These are phyloP conservation scores for Eragrostis curvula DNA, from an alignment of 176 grass and related monocot species.

Conservation along the genomic window DNA sequence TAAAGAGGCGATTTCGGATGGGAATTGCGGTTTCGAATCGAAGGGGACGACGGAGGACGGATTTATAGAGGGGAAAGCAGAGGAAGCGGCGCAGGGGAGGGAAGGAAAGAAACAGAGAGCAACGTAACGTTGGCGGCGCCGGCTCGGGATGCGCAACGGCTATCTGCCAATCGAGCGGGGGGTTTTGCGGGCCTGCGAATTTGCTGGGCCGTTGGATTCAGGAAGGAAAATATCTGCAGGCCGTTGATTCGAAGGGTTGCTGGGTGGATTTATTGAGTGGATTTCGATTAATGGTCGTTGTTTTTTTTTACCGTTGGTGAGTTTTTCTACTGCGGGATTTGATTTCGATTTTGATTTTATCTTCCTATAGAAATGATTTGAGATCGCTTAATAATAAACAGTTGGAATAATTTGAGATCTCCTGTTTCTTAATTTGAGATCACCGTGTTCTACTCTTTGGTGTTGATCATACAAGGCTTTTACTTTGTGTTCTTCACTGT, in stretches of 20 bases:
- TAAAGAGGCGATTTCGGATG: background rate
- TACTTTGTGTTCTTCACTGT: too few relatives aligned
- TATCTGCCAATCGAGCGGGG: constrained; percentile 23
- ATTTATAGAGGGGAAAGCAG: constrained; percentile 36
- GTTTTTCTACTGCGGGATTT: background rate
- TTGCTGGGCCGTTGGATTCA: constrained; percentile 34
- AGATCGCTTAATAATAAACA: background rate
- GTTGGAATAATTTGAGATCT: too few relatives aligned
- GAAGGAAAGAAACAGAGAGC: background rate
- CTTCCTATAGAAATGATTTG: background rate
- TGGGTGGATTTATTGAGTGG: constrained; percentile 12
- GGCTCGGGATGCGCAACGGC: constrained; percentile 50
- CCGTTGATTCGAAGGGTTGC: constrained; percentile 7
- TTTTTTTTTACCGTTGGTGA: constrained; percentile 6
- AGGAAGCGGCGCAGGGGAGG: background rate
- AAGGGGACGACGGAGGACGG: background rate
- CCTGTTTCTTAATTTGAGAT: too few relatives aligned
- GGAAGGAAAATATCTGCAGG: background rate
- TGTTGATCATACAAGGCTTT: too few relatives aligned
- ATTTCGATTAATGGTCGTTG: background rate
- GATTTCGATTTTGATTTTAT: background rate
- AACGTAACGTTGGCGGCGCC: constrained; percentile 15
- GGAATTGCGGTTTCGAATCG: constrained; percentile 37
- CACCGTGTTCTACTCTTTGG: too few relatives aligned
- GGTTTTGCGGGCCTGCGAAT: background rate